Evolutionary conservation across 208 protist species (phyloP), one percentile per base, ranked within the genome.

Genomic region (Phytomonas serpens): DNA sequence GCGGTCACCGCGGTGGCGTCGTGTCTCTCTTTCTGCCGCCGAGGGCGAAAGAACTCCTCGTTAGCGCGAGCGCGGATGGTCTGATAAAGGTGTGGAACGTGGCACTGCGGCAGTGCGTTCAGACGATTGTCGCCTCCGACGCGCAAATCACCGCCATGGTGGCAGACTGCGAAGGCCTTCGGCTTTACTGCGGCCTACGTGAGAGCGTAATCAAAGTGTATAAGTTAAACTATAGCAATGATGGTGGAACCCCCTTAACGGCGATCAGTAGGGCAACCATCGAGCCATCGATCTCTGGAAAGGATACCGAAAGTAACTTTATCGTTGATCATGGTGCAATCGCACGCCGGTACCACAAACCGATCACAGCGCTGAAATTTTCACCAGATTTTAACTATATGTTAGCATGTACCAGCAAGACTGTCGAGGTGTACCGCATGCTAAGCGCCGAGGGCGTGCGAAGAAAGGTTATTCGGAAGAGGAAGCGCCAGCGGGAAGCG

Each of bases 61-160:
- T 97, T 29, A 94, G 82, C 61, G 89, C 79, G 13, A 81, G 85
- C 1, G 89, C 87, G 11, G 93, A 97, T 71, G 93, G 93, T 4
- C 81, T 93, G 51, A 74, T 97, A 11, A 97, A 97, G 80, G 83
- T 93, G 36, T 97, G 90, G 90, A 84, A 97, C 66, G 68, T 91
- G 29, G 38, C 73, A 19, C 68, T 96, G 37, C 82, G 83, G 3
- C 89, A 95, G 78, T 97, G 93, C 73, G 69, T 97, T 38, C 88
- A 96, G 80, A 96, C 90, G 11, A 65, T 95, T 30, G 83, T 96
- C 67, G 91, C 82, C 37, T 89, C 88, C 6, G 89, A 93, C 78
- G 82, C 85, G n/a, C 88, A 93, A 62, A 71, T 94, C 23, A 90
- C 89, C 4, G 81, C 88, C 16, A 75, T 95, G 71, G 71, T 77